Percentiles rank a stretch among this genome's conserved stretches.
Evolutionary conservation across 1,284 basidiomycete genomes (phyloP).

Genomic region (Ganoderma boninense): DNA sequence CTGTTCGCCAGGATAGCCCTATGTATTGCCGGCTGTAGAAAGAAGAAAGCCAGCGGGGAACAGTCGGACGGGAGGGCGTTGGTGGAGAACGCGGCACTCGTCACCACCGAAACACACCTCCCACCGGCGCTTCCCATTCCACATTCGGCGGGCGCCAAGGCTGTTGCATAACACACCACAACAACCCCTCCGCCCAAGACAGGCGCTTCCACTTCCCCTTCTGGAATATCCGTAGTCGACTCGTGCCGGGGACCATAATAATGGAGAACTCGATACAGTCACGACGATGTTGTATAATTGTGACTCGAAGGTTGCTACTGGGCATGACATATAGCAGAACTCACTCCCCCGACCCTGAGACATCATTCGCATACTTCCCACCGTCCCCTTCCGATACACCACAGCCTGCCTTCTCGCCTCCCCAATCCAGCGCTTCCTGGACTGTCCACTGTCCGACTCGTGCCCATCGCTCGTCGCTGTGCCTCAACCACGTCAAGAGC

Average conservation of each 20-base stretch:
- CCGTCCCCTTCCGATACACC: conserved; percentile 50
- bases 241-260: too few species aligned
- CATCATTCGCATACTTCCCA: conserved; percentile 49
- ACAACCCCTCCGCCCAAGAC: conserved; percentile 3
- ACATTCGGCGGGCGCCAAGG: conserved; percentile 13
- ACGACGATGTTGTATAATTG: too few species aligned
- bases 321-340: too few species aligned
- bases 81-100: neutral
- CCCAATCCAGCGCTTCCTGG: conserved; percentile 61
- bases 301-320: too few species aligned
- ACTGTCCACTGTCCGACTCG: conserved; percentile 68
- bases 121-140: neutral
- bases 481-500: conserved; percentile 53
- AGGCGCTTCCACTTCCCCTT: neutral
- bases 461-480: conserved; percentile 68
- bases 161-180: conserved; percentile 19
- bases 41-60: neutral
- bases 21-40: neutral
- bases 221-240: neutral
- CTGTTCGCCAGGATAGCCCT: conserved; percentile 4
- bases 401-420: conserved; percentile 52
- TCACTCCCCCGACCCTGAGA: neutral
- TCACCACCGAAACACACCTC: neutral
- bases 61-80: neutral
- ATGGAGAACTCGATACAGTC: too few species aligned